phyloP scores from a whole-genome alignment of 257 asterid species.

The Primulina huaijiensis region DNA sequence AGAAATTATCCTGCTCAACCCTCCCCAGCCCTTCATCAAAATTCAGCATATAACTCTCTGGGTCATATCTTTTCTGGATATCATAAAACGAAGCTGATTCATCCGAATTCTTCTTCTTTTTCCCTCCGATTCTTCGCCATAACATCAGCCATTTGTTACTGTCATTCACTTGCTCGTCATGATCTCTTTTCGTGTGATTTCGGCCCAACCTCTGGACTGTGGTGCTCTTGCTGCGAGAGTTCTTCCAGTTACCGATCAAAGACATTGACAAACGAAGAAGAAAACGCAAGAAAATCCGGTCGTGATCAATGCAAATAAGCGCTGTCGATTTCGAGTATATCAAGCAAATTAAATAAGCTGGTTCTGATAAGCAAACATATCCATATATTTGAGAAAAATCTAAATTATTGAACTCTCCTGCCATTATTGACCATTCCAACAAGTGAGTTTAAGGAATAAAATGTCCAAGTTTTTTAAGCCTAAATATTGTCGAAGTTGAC shows the following conservation, averaged over 20 bases:
- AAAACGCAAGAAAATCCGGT: neutral
- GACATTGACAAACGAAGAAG: conserved; percentile 14
- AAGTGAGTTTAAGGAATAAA: neutral
- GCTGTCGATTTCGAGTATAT: too few relatives aligned
- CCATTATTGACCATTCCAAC: neutral
- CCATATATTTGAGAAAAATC: neutral
- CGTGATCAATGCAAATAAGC: too few relatives aligned
- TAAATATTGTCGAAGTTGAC: neutral
- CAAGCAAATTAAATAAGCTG: too few relatives aligned
- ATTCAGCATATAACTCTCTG: conserved; percentile 54
- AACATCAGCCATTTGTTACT: conserved; percentile 45
- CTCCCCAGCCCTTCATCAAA: conserved; percentile 51
- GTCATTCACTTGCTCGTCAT: neutral
- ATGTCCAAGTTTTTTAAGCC: neutral
- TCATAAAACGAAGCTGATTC: neutral
- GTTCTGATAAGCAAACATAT: neutral
- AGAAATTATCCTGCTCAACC: conserved; percentile 54
- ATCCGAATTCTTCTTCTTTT: conserved; percentile 33
- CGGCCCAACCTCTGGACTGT: conserved; percentile 36
- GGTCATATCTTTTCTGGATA: conserved; percentile 43
- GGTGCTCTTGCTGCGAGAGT: conserved; percentile 42
- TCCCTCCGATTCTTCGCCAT: conserved; percentile 43
- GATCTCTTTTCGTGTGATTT: conserved; percentile 8
- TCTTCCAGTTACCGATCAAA: conserved; percentile 37
- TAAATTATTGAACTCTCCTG: neutral